Conservation (phyloP, 129 eudicot genomes). For the Heracleum sosnowskyi region DNA sequence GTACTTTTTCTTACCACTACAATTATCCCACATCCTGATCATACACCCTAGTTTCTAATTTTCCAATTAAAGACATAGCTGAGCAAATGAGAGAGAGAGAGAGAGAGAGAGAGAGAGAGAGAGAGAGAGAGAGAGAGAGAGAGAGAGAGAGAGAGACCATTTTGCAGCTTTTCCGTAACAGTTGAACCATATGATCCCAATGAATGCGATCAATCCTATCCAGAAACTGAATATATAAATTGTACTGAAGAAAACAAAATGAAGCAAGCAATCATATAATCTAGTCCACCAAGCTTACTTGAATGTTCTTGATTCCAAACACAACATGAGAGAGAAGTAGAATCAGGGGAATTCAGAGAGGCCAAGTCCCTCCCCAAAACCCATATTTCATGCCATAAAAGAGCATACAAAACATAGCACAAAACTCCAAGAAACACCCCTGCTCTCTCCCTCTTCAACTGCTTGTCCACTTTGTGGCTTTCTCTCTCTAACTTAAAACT, state of each 20-base stretch:
- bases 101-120: neutral
- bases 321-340: conserved; percentile 6
- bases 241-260: neutral
- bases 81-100: neutral
- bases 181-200: neutral
- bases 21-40: neutral
- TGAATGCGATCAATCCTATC: neutral
- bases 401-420: conserved; percentile 38
- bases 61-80: neutral
- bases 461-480: neutral
- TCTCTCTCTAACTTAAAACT: neutral
- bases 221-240: neutral
- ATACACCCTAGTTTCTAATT: neutral
- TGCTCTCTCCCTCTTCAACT: neutral
- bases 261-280: neutral
- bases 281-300: neutral
- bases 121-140: neutral
- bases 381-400: conserved; percentile 47
- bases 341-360: conserved; percentile 57
- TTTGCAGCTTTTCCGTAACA: neutral
- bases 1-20: neutral
- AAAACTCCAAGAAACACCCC: neutral
- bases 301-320: neutral
- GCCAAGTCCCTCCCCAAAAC: conserved; percentile 57
- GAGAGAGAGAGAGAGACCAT: neutral